phyloP scores from a whole-genome alignment of 257 asterid species.

The Gentiana straminea region DNA sequence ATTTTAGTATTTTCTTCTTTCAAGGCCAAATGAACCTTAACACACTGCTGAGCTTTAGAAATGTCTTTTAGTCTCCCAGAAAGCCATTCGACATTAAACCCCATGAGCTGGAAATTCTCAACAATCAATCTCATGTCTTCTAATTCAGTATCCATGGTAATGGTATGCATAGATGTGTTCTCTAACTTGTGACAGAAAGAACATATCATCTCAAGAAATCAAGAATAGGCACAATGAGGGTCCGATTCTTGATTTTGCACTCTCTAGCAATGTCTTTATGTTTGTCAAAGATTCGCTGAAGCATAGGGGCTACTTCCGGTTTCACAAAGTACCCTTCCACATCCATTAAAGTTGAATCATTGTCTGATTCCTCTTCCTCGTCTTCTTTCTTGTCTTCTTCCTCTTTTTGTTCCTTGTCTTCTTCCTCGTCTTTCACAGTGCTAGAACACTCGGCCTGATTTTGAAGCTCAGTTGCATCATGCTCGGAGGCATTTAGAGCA shows the following conservation, averaged over 20 bases:
- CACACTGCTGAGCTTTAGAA: not conserved
- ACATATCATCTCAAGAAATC: slow-evolving; percentile 13
- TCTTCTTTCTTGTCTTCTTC: not conserved
- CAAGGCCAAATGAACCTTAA: not conserved
- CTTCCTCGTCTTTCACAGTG: too few relatives aligned
- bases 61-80: slow-evolving; percentile 4
- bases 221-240: slow-evolving; percentile 2
- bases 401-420: too few relatives aligned
- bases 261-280: slow-evolving; percentile 15
- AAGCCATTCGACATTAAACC: slow-evolving; percentile 14
- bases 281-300: slow-evolving; percentile 4
- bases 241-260: not conserved
- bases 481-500: too few relatives aligned
- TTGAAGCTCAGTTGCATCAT: too few relatives aligned
- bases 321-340: slow-evolving; percentile 8
- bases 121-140: slow-evolving; percentile 1
- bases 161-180: not conserved
- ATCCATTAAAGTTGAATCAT: slow-evolving; percentile 5
- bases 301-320: slow-evolving; percentile 8
- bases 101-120: slow-evolving; percentile 5
- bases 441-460: too few relatives aligned
- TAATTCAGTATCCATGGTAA: slow-evolving; percentile 2
- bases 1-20: not conserved
- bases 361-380: slow-evolving; percentile 10
- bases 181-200: slow-evolving; percentile 1